Conservation (phyloP, 495 filamentous ascomycete species). For the Neurospora sp. region DNA sequence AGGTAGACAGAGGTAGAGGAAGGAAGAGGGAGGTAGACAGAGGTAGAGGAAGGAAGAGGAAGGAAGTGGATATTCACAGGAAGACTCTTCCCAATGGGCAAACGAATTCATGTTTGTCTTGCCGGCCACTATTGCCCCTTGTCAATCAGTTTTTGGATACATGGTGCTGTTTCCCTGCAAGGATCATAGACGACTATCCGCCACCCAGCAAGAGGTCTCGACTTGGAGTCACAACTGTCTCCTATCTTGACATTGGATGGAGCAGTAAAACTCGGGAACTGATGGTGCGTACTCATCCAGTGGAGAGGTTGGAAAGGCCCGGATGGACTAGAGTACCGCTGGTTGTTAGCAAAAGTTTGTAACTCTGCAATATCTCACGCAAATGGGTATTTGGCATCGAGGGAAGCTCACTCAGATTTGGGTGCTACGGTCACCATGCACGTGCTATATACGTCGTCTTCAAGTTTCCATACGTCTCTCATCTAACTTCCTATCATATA, state of each 20-base stretch:
- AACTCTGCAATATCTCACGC: not conserved
- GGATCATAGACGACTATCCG: conserved; percentile 33
- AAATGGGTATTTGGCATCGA: not conserved
- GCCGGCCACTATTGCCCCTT: conserved; percentile 48
- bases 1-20: too few relatives aligned
- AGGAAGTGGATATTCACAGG: too few relatives aligned
- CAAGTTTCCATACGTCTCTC: too few relatives aligned
- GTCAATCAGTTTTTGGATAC: conserved; percentile 47
- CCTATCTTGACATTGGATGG: not conserved
- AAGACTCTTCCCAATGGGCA: conserved; percentile 40
- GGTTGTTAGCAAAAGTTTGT: not conserved
- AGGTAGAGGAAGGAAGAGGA: too few relatives aligned
- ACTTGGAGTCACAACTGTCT: not conserved
- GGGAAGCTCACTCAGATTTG: not conserved
- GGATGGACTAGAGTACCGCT: not conserved
- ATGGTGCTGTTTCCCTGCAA: conserved; percentile 32
- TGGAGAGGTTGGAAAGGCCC: not conserved
- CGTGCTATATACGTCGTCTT: too few relatives aligned
- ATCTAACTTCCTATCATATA: too few relatives aligned
- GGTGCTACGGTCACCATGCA: not conserved
- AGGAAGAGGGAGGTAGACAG: too few relatives aligned
- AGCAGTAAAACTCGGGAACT: not conserved
- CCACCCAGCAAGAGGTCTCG: not conserved
- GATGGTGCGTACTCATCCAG: not conserved
- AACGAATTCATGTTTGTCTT: conserved; percentile 51